Evolutionary conservation across 257 asterid genomes (phyloP), one percentile per base, ranked within the genome.

Genomic region (Solanum rostratum): DNA sequence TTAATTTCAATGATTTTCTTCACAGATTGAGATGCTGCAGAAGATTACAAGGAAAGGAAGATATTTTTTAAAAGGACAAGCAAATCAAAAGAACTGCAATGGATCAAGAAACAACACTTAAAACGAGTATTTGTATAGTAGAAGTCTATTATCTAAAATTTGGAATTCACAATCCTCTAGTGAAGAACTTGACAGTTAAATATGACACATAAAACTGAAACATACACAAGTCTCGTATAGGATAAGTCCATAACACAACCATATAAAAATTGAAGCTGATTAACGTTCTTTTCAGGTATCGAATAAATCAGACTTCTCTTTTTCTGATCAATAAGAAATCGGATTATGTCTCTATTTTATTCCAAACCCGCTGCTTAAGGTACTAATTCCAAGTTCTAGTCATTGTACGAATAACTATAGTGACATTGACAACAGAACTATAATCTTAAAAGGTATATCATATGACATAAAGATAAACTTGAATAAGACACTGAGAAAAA

Each of bases 1-100:
- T 93, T 94, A 80, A 95, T 95, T 88, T 95, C 98, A 82, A 95
- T 95, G 60, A 95, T 95, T 83, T 94, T 95, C 93, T 93, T 95
- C 79, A 94, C 98, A 83, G 98, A 91, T 81, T 95, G 97, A 55
- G 98, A 95, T 60, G 98, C 98, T 95, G 93, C 85, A 45, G 85
- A 10, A 69, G 62, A 59, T 18, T 62, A 46, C 59, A 80, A n/a
- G 37, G 29, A 55, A 50, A 68, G 22, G 53, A 11, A 11, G 46
- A 66, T 13, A 52, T 16, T n/a, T 83, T 55, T 27, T 15, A 83
- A 27, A 50, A 12, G 50, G 13, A 52, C 43, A 20, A 43, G 43
- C 19, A 49, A 83, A 14, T 50, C 39, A 71, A 66, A 66, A 83
- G 55, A 81, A 22, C 19, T 65, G 49, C 15, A 10, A 18, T 1